phyloP scores from a whole-genome alignment of 2,329 filamentous ascomycete species.

The Coleophoma cylindrospora region DNA sequence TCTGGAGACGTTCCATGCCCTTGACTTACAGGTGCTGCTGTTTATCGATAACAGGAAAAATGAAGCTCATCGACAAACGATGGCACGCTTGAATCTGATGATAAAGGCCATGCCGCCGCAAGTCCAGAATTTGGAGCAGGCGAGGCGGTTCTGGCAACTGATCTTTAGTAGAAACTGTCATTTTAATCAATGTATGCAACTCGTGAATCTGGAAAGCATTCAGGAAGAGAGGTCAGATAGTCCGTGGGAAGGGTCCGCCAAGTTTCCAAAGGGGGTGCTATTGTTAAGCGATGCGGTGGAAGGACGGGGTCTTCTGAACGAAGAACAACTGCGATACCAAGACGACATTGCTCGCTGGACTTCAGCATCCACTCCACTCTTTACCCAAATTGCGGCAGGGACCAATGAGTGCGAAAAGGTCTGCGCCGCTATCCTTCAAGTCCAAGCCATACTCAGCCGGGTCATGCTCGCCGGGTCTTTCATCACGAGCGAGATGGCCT shows the following conservation, averaged over 20 bases:
- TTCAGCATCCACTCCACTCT: not conserved
- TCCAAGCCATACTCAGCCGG: conserved; percentile 1
- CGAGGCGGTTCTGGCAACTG: conserved; percentile 2
- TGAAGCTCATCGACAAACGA: not conserved
- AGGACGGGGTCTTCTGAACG: not conserved
- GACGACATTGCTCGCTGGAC: conserved; percentile 1
- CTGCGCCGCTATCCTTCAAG: not conserved
- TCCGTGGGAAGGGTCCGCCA: not conserved
- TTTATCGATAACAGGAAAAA: conserved; percentile 4
- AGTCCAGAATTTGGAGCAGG: not conserved
- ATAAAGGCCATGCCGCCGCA: not conserved
- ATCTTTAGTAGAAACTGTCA: conserved; percentile 10
- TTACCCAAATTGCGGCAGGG: not conserved
- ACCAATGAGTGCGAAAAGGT: not conserved
- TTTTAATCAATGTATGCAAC: conserved; percentile 3
- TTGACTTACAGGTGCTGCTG: conserved; percentile 8
- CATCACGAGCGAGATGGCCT: conserved; percentile 9
- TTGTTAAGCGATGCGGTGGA: conserved; percentile 1
- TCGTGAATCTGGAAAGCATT: not conserved
- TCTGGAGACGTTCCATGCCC: conserved; percentile 4
- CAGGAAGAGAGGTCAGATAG: not conserved
- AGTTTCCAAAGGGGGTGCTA: not conserved
- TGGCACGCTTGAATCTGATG: not conserved
- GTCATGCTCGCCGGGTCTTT: conserved; percentile 9
- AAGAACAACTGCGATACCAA: conserved; percentile 2